Base-by-base conservation (phyloP, 495 filamentous ascomycete genomes). In the Aspergillus sparsus region DNA sequence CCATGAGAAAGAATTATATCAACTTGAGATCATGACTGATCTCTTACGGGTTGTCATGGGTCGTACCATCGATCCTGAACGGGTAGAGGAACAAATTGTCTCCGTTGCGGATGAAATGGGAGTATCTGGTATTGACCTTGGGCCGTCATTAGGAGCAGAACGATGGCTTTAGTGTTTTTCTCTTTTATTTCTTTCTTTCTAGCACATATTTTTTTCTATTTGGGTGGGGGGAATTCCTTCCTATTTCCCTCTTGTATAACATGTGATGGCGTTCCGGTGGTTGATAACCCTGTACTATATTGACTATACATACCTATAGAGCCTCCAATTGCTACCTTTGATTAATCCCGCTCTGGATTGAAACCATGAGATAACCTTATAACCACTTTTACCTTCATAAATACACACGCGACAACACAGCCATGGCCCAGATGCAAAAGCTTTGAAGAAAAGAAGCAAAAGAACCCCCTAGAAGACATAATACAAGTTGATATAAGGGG, bases 91-190 rank as follows among this genome's bases (percentile, higher is more conserved):
- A 3, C 67, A 78, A 42, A 68, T 87, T 27, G 65, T 67, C 21
- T 62, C 69, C 18, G 81, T 80, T 18, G 83, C 83, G 13, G 54
- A 58, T 49, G 82, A 86, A 57, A 87, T 88, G 85, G 79, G 81
- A 7, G 77, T 82, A 13, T 47, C 56, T 9, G 71, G 64, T 7
- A 61, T 79, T 34, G 60, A 73, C 47, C 60, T 80, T 21, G 75
- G 71, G 3, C 61, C 64, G 34, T 62, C 70, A 15, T 41, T 73
- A 0, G 68, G 71, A 13, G 67, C 70, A 46, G 70, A 71, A 53
- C 68, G 66, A 61, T 67, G 73, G 58, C 62, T 75, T 32, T 8
- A 21, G 18, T 52, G 15, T 44, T 12, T 18, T 37, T 56, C 39
- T 10, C 11, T 13, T 45, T 53, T 8, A 46, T 46, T 41, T 18